Evolutionary conservation across 176 grass and related monocot species (phyloP).

Genomic region (Themeda triandra): DNA sequence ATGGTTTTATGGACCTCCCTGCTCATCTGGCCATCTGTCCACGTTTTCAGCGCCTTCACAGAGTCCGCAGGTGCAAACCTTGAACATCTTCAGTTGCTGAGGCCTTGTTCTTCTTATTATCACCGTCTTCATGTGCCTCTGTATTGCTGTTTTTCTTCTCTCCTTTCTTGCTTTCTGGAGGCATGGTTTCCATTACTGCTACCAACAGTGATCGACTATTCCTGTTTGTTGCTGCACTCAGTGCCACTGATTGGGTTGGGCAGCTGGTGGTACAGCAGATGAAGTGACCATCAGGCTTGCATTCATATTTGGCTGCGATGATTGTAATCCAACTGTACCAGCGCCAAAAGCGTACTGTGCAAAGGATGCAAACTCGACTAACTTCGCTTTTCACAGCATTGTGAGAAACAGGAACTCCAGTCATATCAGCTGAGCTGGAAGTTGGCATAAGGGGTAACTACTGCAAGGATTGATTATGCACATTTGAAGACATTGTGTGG

Average conservation of each 20-base stretch:
- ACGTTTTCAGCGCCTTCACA: constrained; percentile 91
- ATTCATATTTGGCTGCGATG: constrained; percentile 41
- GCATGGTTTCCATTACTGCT: constrained; percentile 32
- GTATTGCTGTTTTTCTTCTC: constrained; percentile 40
- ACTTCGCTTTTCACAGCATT: constrained; percentile 55
- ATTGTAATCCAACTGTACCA: constrained; percentile 36
- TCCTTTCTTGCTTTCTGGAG: constrained; percentile 49
- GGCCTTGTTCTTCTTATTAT: constrained; percentile 66
- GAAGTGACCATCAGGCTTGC: constrained; percentile 21
- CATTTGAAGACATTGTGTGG: constrained; percentile 34
- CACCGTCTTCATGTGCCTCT: constrained; percentile 46
- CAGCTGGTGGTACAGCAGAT: constrained; percentile 15
- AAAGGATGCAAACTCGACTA: constrained; percentile 69
- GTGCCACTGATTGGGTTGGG: constrained; percentile 42
- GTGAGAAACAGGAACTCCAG: constrained; percentile 42
- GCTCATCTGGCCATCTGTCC: constrained; percentile 95
- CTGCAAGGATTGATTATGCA: constrained; percentile 40
- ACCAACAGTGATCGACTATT: constrained; percentile 18
- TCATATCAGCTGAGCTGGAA: constrained; percentile 42
- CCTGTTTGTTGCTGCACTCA: constrained; percentile 41
- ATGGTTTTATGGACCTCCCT: constrained; percentile 92
- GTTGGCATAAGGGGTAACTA: constrained; percentile 24
- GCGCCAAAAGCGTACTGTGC: constrained; percentile 44
- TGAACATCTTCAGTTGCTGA: constrained; percentile 79
- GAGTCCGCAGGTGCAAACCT: constrained; percentile 73